Conservation (phyloP, 345 rosid species). For the Sonneratia caseolaris region DNA sequence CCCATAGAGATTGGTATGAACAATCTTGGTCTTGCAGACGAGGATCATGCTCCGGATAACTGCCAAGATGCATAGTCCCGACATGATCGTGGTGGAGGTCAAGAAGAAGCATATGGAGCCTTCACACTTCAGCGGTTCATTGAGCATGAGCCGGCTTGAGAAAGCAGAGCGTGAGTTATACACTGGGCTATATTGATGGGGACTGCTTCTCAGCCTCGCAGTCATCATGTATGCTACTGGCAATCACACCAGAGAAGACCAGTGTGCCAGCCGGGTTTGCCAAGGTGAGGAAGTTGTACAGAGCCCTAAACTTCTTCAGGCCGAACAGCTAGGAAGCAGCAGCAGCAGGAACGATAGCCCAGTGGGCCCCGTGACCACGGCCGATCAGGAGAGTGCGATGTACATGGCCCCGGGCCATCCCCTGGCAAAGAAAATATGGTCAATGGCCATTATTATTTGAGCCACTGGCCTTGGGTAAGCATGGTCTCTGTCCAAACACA, state of each 20-base stretch:
- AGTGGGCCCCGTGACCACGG: conserved; percentile 92
- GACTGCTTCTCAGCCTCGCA: conserved; percentile 83
- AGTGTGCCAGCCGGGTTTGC: conserved; percentile 97
- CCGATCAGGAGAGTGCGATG: conserved; percentile 79
- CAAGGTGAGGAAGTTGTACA: conserved; percentile 90
- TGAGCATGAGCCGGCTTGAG: conserved; percentile 19
- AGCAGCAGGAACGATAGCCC: conserved; percentile 97
- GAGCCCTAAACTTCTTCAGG: conserved; percentile 80
- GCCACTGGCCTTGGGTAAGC: conserved; percentile 92
- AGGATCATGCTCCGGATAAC: conserved; percentile 70
- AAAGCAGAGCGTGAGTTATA: conserved; percentile 17
- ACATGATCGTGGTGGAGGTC: conserved; percentile 83
- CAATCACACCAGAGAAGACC: conserved; percentile 81
- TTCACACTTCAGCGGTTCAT: conserved; percentile 58
- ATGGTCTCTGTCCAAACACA: conserved; percentile 33
- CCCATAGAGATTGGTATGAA: conserved; percentile 79
- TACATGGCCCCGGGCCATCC: conserved; percentile 96
- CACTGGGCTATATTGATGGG: conserved; percentile 13
- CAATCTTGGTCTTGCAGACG: conserved; percentile 75
- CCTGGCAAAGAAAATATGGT: conserved; percentile 75
- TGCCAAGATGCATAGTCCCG: conserved; percentile 76
- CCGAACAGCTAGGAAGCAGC: conserved; percentile 98
- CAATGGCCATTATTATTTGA: conserved; percentile 77
- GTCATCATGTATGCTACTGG: conserved; percentile 87
- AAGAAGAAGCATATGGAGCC: conserved; percentile 88